Conservation (phyloP, 495 filamentous ascomycete species). For the Podospora fimiseda region DNA sequence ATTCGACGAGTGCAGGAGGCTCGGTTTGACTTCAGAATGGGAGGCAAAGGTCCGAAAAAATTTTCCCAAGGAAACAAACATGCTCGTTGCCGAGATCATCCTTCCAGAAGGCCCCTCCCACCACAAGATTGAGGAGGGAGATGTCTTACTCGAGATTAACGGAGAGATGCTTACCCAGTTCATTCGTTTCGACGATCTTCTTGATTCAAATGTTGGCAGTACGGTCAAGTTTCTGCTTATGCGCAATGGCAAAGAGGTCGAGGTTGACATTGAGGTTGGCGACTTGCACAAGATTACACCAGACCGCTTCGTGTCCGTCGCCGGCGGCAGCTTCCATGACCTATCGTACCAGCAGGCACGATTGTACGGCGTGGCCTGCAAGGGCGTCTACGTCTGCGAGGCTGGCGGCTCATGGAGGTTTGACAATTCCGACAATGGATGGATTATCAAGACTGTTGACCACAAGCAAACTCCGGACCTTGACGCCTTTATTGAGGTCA, state of each 20-base stretch:
- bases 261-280: conserved; percentile 79
- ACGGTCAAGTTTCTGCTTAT: conserved; percentile 72
- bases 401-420: conserved; percentile 92
- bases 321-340: conserved; percentile 88
- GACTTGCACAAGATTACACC: conserved; percentile 93
- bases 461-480: conserved; percentile 83
- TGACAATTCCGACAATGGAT: conserved; percentile 82
- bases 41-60: conserved; percentile 72
- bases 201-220: conserved; percentile 79
- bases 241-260: conserved; percentile 79
- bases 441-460: conserved; percentile 85
- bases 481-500: conserved; percentile 82
- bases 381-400: conserved; percentile 92
- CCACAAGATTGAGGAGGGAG: conserved; percentile 81
- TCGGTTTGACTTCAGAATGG: conserved; percentile 80
- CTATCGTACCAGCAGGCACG: conserved; percentile 95
- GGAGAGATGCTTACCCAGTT: conserved; percentile 92
- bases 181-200: conserved; percentile 82
- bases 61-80: conserved; percentile 89
- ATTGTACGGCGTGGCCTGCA: conserved; percentile 83
- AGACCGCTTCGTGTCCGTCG: conserved; percentile 89
- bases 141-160: conserved; percentile 93
- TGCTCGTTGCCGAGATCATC: conserved; percentile 94
- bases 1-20: conserved; percentile 91
- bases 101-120: conserved; percentile 86